Evolutionary conservation across 148 eudicot species (phyloP), one percentile per base, ranked within the genome.

Genomic region (Rhododendron griersonianum): DNA sequence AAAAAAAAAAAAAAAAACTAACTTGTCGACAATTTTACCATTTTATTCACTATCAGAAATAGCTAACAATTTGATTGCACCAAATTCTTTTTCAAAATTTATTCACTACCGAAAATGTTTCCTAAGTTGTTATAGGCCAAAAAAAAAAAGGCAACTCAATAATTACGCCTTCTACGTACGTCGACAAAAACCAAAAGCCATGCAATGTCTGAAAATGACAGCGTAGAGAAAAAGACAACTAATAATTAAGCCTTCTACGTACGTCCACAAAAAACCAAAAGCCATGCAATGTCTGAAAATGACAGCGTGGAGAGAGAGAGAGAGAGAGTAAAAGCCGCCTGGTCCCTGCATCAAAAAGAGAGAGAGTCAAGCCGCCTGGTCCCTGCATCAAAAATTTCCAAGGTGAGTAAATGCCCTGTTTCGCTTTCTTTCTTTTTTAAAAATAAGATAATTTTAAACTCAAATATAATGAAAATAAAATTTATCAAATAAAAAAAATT

Each of bases 31-130:
- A 41, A 41, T 0, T 41, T 41, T 0, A 41, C 5, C 7, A 41
- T 5, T 0, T 41, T 0, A 5, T 41, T 41, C 7, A 41, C 1
- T 5, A 5, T 0, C 7, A 0, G 0, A 41, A 41, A 41, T 6
- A 41, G 1, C 44, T 5, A 41, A 41, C 7, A 41, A 5, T 41
- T 41, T 41, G 1, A 41, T 41, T 41, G 44, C 0, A 41, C 7
- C 44, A 41, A 41, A 41, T 41, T 41, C 1, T 41, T 41, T 41
- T 0, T 41, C 7, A 41, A 41, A 41, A 41, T 1, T 5, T 41
- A 41, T 41, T 41, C 1, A 39, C 6, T 5, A 4, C 0, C 44
- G 0, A 41, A 41, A 41, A 41, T 7, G 1, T 1, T 41, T 41
- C 44, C 7, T 41, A 41, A 41, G 44, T 6, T 41, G 44, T 41